These are phyloP conservation scores for Rosa rugosa DNA, from an alignment of 306 rosid species.

Conservation along the genomic window DNA sequence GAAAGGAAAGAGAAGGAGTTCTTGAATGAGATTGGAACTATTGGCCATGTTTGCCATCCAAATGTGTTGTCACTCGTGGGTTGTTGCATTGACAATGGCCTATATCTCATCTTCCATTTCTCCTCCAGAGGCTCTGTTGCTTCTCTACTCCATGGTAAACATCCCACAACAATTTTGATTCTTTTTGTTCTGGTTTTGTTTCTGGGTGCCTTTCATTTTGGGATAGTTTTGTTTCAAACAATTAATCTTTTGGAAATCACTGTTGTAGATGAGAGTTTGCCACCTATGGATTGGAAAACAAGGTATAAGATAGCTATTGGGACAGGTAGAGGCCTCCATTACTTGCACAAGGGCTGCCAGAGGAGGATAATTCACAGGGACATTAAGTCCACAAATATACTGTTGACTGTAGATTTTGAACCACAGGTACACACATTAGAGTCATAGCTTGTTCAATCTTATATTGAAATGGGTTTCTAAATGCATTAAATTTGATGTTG, in stretches of 20 bases:
- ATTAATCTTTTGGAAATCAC: not conserved
- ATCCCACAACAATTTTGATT: not conserved
- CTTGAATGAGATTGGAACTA: conserved; percentile 87
- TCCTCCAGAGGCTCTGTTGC: conserved; percentile 84
- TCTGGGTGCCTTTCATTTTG: conserved; percentile 19
- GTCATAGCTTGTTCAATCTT: not conserved
- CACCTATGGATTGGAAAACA: conserved; percentile 81
- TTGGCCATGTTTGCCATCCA: conserved; percentile 77
- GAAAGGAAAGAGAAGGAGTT: conserved; percentile 93
- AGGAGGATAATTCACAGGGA: conserved; percentile 92
- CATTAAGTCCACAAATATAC: conserved; percentile 77
- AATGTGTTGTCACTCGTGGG: conserved; percentile 79
- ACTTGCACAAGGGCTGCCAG: conserved; percentile 88
- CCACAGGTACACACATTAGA: conserved; percentile 52
- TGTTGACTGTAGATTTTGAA: conserved; percentile 70
- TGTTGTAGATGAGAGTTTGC: conserved; percentile 57
- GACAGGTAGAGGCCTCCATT: conserved; percentile 77
- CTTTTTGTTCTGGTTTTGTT: conserved; percentile 1
- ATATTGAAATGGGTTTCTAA: not conserved
- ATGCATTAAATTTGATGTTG: not conserved
- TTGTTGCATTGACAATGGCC: conserved; percentile 85
- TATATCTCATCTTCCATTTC: conserved; percentile 72
- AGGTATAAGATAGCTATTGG: conserved; percentile 80
- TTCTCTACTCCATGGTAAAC: conserved; percentile 81
- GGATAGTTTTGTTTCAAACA: not conserved